phyloP scores from a whole-genome alignment of 1,284 basidiomycete genomes.

The Austroboletus sp. region DNA sequence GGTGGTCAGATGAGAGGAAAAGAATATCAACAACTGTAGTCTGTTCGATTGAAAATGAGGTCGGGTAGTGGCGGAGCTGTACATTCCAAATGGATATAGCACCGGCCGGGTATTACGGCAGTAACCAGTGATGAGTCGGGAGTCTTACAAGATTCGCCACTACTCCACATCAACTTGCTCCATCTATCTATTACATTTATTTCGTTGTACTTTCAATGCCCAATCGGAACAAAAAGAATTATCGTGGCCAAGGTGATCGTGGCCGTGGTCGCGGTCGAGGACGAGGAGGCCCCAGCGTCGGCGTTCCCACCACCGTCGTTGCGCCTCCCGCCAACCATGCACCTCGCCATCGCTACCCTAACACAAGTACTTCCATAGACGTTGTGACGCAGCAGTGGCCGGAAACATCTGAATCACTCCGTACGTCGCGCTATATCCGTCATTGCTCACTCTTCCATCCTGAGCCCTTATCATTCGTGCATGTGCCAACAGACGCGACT shows the following conservation, averaged over 20 bases:
- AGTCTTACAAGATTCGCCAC: background rate
- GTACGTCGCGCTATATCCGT: constrained; percentile 14
- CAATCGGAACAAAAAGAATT: constrained; percentile 1
- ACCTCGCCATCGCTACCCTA: constrained; percentile 6
- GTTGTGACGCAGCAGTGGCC: constrained; percentile 19
- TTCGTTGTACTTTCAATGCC: background rate
- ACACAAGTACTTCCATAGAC: constrained; percentile 18
- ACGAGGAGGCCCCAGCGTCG: constrained; percentile 3
- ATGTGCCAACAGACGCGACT: background rate
- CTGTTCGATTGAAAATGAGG: too few species aligned
- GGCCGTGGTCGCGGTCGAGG: constrained; percentile 14
- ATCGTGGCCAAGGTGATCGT: constrained; percentile 3
- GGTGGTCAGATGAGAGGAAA: too few species aligned
- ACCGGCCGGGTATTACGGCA: too few species aligned
- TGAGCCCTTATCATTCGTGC: constrained; percentile 4
- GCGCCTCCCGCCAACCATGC: background rate
- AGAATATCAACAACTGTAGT: too few species aligned
- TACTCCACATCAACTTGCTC: background rate
- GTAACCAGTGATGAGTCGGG: too few species aligned
- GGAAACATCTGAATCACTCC: constrained; percentile 1
- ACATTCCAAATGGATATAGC: too few species aligned
- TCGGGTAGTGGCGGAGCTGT: too few species aligned
- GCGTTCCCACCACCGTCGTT: background rate
- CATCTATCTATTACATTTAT: background rate
- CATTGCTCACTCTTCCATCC: too few species aligned